Percentiles rank a stretch among this genome's conserved stretches.
Conservation (phyloP, 495 filamentous ascomycete genomes). For the Glonium stellatum region DNA sequence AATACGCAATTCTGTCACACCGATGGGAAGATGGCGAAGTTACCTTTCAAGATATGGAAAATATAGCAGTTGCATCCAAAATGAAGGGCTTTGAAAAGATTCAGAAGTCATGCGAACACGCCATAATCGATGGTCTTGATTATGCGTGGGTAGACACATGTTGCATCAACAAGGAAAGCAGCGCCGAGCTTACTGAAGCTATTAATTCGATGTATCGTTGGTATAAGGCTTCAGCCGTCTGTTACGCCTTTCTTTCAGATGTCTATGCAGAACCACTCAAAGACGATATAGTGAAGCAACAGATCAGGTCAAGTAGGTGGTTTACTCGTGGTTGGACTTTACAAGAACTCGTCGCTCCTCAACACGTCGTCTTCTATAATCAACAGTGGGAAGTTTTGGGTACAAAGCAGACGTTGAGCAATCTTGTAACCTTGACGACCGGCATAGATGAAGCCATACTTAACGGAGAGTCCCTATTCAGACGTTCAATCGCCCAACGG, state of each 20-base stretch:
- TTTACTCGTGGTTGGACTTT: conserved; percentile 25
- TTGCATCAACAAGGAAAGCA: conserved; percentile 18
- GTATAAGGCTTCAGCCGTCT: not conserved
- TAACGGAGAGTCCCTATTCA: too few relatives aligned
- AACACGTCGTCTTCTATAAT: conserved; percentile 6
- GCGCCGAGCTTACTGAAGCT: conserved; percentile 6
- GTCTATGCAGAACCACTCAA: too few relatives aligned
- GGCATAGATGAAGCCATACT: not conserved
- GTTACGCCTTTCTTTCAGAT: not conserved
- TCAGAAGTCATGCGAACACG: not conserved
- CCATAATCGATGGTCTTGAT: not conserved
- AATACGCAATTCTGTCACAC: conserved; percentile 4
- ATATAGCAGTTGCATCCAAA: not conserved
- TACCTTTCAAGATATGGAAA: conserved; percentile 9
- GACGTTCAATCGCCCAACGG: conserved; percentile 18
- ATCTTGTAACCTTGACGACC: too few relatives aligned
- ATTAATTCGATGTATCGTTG: conserved; percentile 3
- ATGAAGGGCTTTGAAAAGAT: conserved; percentile 2
- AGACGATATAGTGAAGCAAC: too few relatives aligned
- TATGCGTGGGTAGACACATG: conserved; percentile 14
- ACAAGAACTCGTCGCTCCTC: conserved; percentile 19
- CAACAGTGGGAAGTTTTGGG: conserved; percentile 9
- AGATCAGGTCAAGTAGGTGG: too few relatives aligned
- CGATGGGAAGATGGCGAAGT: not conserved
- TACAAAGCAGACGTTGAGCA: not conserved